phyloP scores from a whole-genome alignment of 2,329 filamentous ascomycete species.

The Cladosporium phlei region DNA sequence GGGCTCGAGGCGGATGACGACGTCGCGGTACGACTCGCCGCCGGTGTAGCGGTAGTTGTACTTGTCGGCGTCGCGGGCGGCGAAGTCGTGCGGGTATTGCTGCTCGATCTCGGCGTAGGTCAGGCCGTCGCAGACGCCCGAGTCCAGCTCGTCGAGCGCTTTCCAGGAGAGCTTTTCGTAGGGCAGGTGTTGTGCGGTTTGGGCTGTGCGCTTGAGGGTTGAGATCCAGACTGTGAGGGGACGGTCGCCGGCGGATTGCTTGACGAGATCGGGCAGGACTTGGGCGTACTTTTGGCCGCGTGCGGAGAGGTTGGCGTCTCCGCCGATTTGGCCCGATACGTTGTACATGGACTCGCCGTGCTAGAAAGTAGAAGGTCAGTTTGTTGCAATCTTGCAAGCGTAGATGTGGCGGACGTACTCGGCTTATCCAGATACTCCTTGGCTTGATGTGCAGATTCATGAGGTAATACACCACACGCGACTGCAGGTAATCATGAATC shows the following conservation, averaged over 20 bases:
- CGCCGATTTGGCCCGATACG: slow-evolving; percentile 82
- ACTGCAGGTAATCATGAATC: slow-evolving; percentile 94
- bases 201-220: slow-evolving; percentile 77
- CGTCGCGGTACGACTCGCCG: slow-evolving; percentile 91
- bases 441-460: slow-evolving; percentile 98
- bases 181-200: slow-evolving; percentile 79
- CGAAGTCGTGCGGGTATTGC: slow-evolving; percentile 88
- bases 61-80: slow-evolving; percentile 93
- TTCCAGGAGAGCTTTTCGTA: slow-evolving; percentile 99
- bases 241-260: slow-evolving; percentile 75
- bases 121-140: slow-evolving; percentile 91
- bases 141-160: slow-evolving; percentile 93
- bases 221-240: slow-evolving; percentile 71
- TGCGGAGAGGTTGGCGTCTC: slow-evolving; percentile 79
- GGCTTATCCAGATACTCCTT: slow-evolving; percentile 90
- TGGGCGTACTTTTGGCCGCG: slow-evolving; percentile 84
- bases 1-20: slow-evolving; percentile 93
- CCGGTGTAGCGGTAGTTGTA: slow-evolving; percentile 99
- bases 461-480: slow-evolving; percentile 92
- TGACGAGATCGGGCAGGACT: slow-evolving; percentile 77
- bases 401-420: slow-evolving; percentile 35
- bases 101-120: slow-evolving; percentile 95
- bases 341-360: slow-evolving; percentile 96
- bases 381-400: background rate
- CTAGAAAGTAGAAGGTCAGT: slow-evolving; percentile 40